phyloP scores from a whole-genome alignment of 2,329 filamentous ascomycete genomes.

The Colletotrichum scovillei region DNA sequence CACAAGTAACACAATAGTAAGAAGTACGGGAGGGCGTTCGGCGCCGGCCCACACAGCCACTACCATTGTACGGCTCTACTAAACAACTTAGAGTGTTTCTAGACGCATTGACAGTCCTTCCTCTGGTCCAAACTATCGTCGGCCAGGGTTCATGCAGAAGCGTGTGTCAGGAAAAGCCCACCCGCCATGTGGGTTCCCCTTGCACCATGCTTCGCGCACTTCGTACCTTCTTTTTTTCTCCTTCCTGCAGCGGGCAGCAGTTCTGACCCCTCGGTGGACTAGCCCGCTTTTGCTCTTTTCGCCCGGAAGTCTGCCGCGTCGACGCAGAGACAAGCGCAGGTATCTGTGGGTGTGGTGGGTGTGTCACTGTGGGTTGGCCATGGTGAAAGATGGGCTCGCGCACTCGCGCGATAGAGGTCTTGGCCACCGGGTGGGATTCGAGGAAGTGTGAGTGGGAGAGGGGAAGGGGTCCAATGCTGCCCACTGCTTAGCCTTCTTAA shows the following conservation, averaged over 20 bases:
- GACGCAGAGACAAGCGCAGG: neutral
- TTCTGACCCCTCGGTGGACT: conserved; percentile 7
- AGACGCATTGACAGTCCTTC: conserved; percentile 22
- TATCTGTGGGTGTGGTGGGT: neutral
- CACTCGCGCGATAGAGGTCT: neutral
- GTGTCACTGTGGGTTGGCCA: neutral
- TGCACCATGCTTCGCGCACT: neutral
- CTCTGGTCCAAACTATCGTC: conserved; percentile 8
- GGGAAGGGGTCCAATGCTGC: conserved; percentile 8
- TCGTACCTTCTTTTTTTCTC: neutral
- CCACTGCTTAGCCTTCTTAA: conserved; percentile 14
- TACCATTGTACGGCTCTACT: neutral
- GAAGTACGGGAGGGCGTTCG: neutral
- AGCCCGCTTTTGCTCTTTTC: conserved; percentile 8
- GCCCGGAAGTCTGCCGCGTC: conserved; percentile 17
- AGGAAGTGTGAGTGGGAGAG: neutral
- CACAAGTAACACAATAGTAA: neutral
- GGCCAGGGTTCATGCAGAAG: conserved; percentile 30
- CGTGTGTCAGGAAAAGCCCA: conserved; percentile 17
- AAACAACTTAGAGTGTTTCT: neutral
- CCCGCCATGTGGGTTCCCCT: conserved; percentile 13
- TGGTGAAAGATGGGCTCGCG: neutral
- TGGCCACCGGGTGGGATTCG: neutral
- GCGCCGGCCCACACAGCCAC: neutral
- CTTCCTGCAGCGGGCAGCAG: neutral